Base-by-base conservation (phyloP, 441 rosid species). In the Gossypium lobatum region DNA sequence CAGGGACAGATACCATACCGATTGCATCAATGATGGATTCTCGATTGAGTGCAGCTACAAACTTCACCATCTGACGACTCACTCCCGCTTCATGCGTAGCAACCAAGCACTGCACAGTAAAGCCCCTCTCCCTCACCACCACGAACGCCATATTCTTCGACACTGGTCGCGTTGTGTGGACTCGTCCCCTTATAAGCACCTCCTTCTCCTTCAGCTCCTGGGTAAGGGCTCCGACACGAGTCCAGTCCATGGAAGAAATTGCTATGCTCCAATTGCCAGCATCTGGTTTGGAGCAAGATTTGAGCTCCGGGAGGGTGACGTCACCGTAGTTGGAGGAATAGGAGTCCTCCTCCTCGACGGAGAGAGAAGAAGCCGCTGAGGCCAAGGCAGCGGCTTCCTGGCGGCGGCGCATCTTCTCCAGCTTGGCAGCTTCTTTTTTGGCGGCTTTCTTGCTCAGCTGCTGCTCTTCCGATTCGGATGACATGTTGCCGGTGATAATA, bases 401-500 rank as follows among this genome's bases (percentile, higher is more conserved):
- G 37, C 87, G 88, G 76, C 93, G 97, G 4, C 94, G 95, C 9
- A 83, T 48, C 84, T 92, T 94, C 80, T 91, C 97, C 57, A 73
- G 86, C 84, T 88, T 94, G 64, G 90, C 92, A 0, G 96, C 97
- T 80, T 88, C 96, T 77, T 93, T 93, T 83, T 92, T 93, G 6
- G 97, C 88, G 0, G 93, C 95, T 70, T 92, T 92, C 79, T 90
- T 92, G 85, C 96, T 91, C 17, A 80, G 20, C 18, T 45, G 72
- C 39, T 55, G 72, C 48, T 74, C 77, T 34, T 64, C 71, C 55
- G 77, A 16, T 64, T 74, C 77, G 55, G 65, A 58, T n/a, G 77
- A 74, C 77, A 74, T 73, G 21, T 50, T 50, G 54, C 54, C 17
- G 18, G 16, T 50, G 54, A 50, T 50, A 4, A 50, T 14, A 50